Evolutionary conservation across 1,139 yeast species (phyloP), one percentile per base, ranked within the genome.

Genomic region (Zygoascus sp.): DNA sequence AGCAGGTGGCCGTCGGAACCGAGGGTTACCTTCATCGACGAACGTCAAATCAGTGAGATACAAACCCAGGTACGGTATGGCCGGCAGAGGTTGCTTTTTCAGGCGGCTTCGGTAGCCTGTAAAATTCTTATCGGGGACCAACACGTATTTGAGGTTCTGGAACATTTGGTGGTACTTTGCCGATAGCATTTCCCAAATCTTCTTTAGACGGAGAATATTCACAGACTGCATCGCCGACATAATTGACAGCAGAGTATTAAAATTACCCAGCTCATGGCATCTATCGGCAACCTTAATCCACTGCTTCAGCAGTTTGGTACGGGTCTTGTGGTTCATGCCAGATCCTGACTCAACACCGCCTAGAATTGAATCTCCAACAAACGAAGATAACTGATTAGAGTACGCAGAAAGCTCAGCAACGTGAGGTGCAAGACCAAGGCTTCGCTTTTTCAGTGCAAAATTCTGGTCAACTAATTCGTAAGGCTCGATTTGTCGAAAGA

Each of bases 261-360:
- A 87, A 62, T 89, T 89, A 51, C 94, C 73, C 59, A 88, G 71
- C 57, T 85, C 84, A 46, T 83, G 72, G 58, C 95, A 81, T n/a
- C 90, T 83, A 49, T 85, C 76, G 0, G 95, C 92, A 39, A 88
- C 75, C 59, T 85, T 86, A 53, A 90, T 71, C 97, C 97, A 90
- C 17, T 81, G 79, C 62, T 83, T 83, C 34, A 89, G 67, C 42
- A 78, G 71, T 55, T 79, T 80, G 38, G 77, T 72, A 53, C 90
- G 70, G 59, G 74, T 69, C 68, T 77, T 73, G 50, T 67, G 58
- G 52, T 65, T 64, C 66, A 77, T 53, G 53, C 64, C 62, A 57
- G 63, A 45, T 6, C 40, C 37, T 16, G 34, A 22, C 4, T 35
- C 45, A 7, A 23, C 20, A 49, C 53, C 45, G 59, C 50, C 39